Conservation (phyloP, 163 green algal species). For the Chlamydomonas reinhardtii region DNA sequence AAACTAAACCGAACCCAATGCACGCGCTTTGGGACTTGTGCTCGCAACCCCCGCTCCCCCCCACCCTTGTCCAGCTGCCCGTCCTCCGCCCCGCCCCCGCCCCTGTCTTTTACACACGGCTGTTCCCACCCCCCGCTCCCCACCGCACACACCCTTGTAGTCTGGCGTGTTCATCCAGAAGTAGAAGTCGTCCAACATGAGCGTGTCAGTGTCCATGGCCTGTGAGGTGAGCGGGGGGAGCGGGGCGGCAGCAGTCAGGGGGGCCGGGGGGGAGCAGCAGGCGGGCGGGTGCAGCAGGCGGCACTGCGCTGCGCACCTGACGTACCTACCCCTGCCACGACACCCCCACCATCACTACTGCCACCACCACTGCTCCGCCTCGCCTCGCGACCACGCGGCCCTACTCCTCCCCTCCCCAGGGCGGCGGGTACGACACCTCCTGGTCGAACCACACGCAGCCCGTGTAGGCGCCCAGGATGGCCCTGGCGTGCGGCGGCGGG, state of each 20-base stretch:
- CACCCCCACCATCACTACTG: too few relatives aligned
- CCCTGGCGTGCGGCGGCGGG: not conserved
- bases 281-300: not conserved
- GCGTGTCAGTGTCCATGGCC: slow-evolving; percentile 4
- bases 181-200: slow-evolving; percentile 45
- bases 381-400: too few relatives aligned
- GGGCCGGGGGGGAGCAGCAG: not conserved
- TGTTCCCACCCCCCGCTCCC: too few relatives aligned
- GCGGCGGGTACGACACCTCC: not conserved
- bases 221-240: not conserved
- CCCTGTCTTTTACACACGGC: too few relatives aligned
- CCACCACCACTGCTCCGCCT: too few relatives aligned
- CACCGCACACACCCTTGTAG: not conserved
- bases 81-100: too few relatives aligned
- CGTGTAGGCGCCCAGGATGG: not conserved
- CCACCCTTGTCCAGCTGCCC: not conserved
- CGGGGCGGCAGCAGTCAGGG: not conserved
- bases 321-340: too few relatives aligned
- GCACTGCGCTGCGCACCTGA: too few relatives aligned
- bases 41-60: not conserved
- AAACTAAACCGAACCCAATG: too few relatives aligned
- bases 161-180: slow-evolving; percentile 34
- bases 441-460: slow-evolving; percentile 35
- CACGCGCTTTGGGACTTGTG: too few relatives aligned
- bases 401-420: too few relatives aligned